Base-by-base conservation (phyloP, 352 stramenopile species). In the Phytopythium vexans region DNA sequence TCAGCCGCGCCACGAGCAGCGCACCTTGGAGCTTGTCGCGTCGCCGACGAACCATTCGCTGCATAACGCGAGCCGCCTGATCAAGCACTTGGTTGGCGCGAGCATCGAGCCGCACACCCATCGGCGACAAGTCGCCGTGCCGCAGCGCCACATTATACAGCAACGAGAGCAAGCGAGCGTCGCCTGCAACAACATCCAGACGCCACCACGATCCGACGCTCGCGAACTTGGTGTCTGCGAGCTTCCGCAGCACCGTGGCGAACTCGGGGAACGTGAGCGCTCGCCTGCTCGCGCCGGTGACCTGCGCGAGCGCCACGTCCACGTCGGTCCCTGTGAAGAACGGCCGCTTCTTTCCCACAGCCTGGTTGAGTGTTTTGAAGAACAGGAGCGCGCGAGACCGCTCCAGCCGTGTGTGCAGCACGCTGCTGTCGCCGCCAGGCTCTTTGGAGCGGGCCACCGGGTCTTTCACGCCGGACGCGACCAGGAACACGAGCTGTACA, bases 281-380 rank as follows among this genome's bases (percentile, higher is more conserved):
- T 11, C 72, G 58, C 49, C 86, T 89, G 5, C 72, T 70, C 31
- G 76, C 56, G 7, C 63, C 62, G 3, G 63, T 66, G 2, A 66
- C 64, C 56, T 85, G 81, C n/a, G 76, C 74, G n/a, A 88, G 68
- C 6, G 67, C 68, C 6, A 89, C 42, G 40, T 89, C 78, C 31
- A 89, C 68, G 46, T 87, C 76, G 4, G 70, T 77, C 16, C 70
- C 70, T 2, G 76, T 60, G 45, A 88, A 83, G 36, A 54, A 9
- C 4, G 38, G 38, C 21, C 16, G 16, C 14, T 54, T 54, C 48
- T 54, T 54, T 37, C 48, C 48, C 12, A 37, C 11, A 8, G 12
- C 12, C 11, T 37, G 48, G 38, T 54, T 54, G 16, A 54, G 48
- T 31, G 15, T 54, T 16, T 45, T 44, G 48, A 54, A 54, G 21